These are phyloP conservation scores for Sungouiella thailandica DNA, from an alignment of 805 yeast species.

Conservation along the genomic window DNA sequence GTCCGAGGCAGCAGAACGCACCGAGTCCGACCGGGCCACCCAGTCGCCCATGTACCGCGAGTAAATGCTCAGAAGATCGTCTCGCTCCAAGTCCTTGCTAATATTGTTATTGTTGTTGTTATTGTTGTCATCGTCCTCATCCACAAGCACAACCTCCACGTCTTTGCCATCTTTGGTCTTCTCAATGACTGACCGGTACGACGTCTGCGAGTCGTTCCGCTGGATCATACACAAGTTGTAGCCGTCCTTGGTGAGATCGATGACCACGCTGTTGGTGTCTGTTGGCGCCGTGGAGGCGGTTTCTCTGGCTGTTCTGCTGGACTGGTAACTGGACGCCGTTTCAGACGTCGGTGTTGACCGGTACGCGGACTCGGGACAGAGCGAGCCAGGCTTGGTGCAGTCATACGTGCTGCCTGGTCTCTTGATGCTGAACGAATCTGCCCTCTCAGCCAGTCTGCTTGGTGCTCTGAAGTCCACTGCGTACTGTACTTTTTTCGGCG, in stretches of 20 bases:
- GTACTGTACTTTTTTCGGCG: constrained; percentile 33
- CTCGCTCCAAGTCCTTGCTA: constrained; percentile 21
- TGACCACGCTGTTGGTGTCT: constrained; percentile 35
- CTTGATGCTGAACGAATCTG: neutral
- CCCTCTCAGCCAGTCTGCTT: neutral
- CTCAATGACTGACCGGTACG: constrained; percentile 38
- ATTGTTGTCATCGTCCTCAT: constrained; percentile 28
- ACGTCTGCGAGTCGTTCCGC: constrained; percentile 29
- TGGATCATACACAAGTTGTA: constrained; percentile 35
- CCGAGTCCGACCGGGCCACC: constrained; percentile 4
- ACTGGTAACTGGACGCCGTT: constrained; percentile 24
- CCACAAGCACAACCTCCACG: constrained; percentile 41
- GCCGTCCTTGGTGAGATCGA: constrained; percentile 38
- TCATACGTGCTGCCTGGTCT: neutral
- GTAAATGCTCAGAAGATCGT: constrained; percentile 36
- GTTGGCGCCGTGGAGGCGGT: constrained; percentile 25
- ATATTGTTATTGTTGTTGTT: constrained; percentile 9
- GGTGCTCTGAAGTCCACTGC: constrained; percentile 38
- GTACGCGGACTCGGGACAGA: constrained; percentile 1
- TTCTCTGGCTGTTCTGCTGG: constrained; percentile 23
- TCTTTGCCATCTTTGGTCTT: constrained; percentile 32
- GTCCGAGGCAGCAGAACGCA: constrained; percentile 8
- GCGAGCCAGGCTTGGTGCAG: neutral
- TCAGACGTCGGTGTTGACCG: constrained; percentile 7
- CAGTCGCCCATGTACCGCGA: constrained; percentile 29